Evolutionary conservation across 2,329 filamentous ascomycete species (phyloP), one percentile per base, ranked within the genome.

Genomic region (Diaporthe sp.): DNA sequence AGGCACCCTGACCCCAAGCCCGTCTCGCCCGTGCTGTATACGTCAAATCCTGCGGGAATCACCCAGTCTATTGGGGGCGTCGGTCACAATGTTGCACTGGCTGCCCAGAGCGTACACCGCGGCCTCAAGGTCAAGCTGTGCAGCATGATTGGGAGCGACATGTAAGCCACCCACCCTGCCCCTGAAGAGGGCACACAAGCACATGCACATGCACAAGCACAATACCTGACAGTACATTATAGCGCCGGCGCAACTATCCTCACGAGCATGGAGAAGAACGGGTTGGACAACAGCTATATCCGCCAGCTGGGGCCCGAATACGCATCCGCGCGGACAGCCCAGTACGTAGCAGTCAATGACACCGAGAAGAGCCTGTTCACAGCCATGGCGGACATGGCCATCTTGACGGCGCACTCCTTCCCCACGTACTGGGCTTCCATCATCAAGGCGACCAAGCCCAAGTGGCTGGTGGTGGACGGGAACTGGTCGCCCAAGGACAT

Each of bases 321-420:
- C 76, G 85, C 83, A 31, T 87, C 87, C 3, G 88, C 89, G 44
- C 90, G 94, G 74, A 98, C 96, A 2, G 95, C 96, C 0, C 95
- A 98, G 82, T 98, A 98, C 82, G 91, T 98, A 4, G 94, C 96
- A 22, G 88, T 98, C 78, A 99, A 98, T 82, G 94, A 97, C 81
- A 87, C 88, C 0, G 91, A 93, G 76, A 97, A 95, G 83, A 94
- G 96, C 77, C 90, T 99, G 3, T 89, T 96, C n/a, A 85, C 98
- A 77, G 96, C 95, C 61, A 98, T 98, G 95, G 96, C 96, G 6
- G 97, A 98, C 82, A 98, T 98, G 95, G 90, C 88, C 73, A 96
- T 98, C 79, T 90, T 98, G 65, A 89, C 92, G n/a, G 81, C 85
- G 22, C 85, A 89, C 76, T 86, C 87, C 0, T 89, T 90, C 77